Percentiles rank a stretch among this genome's conserved stretches.
Conservation (phyloP, 2,329 filamentous ascomycete genomes). For the Helicocarpus griseus region DNA sequence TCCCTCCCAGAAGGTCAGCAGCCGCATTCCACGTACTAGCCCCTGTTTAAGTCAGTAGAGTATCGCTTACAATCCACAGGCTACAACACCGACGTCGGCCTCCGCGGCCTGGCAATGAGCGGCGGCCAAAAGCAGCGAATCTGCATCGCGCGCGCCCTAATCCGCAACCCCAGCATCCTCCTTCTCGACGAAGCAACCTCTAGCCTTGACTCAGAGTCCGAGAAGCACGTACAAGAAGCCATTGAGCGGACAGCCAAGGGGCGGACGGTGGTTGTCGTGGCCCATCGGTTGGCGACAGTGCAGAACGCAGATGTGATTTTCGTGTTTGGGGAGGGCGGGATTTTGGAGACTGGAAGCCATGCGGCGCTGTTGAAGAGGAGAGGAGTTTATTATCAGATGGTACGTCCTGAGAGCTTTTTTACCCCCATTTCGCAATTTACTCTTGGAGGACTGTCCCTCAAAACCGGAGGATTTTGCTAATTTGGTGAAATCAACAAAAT, state of each 20-base stretch:
- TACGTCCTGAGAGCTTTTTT: constrained; percentile 34
- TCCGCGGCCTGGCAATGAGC: constrained; percentile 40
- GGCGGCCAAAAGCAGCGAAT: constrained; percentile 50
- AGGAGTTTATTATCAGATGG: constrained; percentile 47
- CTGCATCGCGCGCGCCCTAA: constrained; percentile 45
- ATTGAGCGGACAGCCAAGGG: constrained; percentile 55
- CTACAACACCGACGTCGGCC: constrained; percentile 40
- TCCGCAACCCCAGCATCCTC: constrained; percentile 43
- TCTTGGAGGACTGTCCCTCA: neutral
- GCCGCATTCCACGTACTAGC: neutral
- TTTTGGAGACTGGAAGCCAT: constrained; percentile 53
- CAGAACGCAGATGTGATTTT: constrained; percentile 74
- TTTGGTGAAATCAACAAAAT: neutral
- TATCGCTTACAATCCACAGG: constrained; percentile 14
- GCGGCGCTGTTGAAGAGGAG: constrained; percentile 43
- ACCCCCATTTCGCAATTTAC: neutral
- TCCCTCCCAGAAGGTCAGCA: constrained; percentile 39
- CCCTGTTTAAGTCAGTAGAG: too few relatives aligned
- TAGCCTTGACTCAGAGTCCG: constrained; percentile 55
- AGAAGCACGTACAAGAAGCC: constrained; percentile 57
- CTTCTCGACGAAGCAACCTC: constrained; percentile 52
- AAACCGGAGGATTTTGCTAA: neutral
- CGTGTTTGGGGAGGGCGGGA: constrained; percentile 57
- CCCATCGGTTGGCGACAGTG: constrained; percentile 66
- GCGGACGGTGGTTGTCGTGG: constrained; percentile 63